Conservation (phyloP, 1,139 yeast genomes). For the Pichia sp. region DNA sequence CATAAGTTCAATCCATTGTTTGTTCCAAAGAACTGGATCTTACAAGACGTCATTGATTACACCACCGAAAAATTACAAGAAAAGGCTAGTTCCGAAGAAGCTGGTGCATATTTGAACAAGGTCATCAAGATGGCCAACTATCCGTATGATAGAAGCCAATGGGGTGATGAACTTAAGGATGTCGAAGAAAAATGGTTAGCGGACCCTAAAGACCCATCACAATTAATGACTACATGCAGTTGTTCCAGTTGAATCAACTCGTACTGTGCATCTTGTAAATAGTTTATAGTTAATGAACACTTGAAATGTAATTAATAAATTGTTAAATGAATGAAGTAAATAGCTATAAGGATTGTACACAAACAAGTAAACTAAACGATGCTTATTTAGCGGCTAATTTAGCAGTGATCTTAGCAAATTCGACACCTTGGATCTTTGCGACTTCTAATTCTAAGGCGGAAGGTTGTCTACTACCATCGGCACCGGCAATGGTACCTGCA, state of each 20-base stretch:
- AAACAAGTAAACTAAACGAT: no score
- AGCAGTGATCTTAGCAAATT: conserved; percentile 44
- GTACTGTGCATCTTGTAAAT: no score
- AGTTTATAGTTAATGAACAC: no score
- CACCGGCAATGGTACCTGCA: conserved; percentile 78
- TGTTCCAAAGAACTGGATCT: conserved; percentile 81
- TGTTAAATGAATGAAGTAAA: no score
- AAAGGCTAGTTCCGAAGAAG: conserved; percentile 34
- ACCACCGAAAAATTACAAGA: conserved; percentile 26
- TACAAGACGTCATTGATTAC: conserved; percentile 73
- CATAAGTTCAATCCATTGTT: conserved; percentile 67
- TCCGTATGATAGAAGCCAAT: conserved; percentile 56
- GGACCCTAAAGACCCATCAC: conserved; percentile 43
- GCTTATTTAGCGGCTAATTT: conserved; percentile 14
- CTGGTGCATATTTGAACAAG: conserved; percentile 44
- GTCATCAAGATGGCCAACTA: conserved; percentile 59
- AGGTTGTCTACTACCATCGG: conserved; percentile 78
- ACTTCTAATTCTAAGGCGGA: conserved; percentile 61
- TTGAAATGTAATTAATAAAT: neutral
- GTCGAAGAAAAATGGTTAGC: conserved; percentile 55
- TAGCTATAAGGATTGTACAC: no score
- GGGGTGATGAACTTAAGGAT: conserved; percentile 66
- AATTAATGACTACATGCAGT: conserved; percentile 61
- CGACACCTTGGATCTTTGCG: conserved; percentile 62
- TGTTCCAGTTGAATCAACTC: conserved; percentile 50